Evolutionary conservation across 2,329 filamentous ascomycete species (phyloP).

Genomic region (Arthrobotrys iridis): DNA sequence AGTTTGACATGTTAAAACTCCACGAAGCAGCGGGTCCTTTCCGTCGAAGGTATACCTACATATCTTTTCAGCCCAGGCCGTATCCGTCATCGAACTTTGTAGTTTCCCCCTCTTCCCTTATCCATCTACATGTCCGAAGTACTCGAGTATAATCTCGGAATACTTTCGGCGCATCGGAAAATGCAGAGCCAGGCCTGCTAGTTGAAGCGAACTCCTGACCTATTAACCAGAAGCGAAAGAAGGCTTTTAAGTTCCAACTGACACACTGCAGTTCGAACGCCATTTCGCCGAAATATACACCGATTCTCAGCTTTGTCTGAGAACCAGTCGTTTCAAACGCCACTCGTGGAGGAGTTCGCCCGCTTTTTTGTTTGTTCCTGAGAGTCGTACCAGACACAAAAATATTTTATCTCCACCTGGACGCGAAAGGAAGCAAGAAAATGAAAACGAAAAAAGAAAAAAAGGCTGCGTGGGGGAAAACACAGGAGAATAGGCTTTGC

Average conservation of each 20-base stretch:
- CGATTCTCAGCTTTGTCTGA: neutral
- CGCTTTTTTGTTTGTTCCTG: conserved; percentile 9
- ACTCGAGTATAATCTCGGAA: neutral
- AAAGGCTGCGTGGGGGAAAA: neutral
- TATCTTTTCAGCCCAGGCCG: too few relatives aligned
- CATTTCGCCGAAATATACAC: conserved; percentile 7
- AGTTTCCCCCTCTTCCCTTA: conserved; percentile 5
- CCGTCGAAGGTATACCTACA: neutral
- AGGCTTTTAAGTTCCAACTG: neutral
- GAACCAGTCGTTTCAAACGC: conserved; percentile 10
- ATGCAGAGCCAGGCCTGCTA: neutral
- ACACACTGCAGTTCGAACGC: neutral
- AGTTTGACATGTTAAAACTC: neutral
- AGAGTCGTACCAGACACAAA: conserved; percentile 16
- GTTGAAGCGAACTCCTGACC: too few relatives aligned
- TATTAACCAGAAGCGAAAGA: neutral
- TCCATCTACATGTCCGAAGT: neutral
- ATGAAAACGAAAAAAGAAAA: neutral
- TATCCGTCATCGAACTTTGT: too few relatives aligned
- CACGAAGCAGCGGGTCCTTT: conserved; percentile 17
- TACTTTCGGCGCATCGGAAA: neutral
- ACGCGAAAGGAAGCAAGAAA: neutral
- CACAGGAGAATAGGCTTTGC: neutral
- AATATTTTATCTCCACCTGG: conserved; percentile 15
- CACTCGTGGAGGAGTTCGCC: conserved; percentile 33